phyloP scores from a whole-genome alignment of 257 asterid species.

The Mentha longifolia region DNA sequence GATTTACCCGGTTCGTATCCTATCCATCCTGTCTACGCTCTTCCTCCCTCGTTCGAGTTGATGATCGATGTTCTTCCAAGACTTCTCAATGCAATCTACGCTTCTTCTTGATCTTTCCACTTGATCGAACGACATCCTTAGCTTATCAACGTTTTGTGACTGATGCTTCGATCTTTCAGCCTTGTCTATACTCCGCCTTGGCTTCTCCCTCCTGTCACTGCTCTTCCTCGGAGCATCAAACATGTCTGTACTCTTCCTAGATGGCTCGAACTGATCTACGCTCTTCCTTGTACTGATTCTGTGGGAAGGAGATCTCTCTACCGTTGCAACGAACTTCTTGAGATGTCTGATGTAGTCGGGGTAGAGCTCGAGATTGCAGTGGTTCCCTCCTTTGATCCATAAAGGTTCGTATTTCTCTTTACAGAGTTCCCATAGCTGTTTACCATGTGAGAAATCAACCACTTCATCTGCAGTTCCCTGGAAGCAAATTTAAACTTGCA shows the following conservation, averaged over 20 bases:
- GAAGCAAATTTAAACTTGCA: neutral
- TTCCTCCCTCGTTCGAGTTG: slow-evolving; percentile 73
- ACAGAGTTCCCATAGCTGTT: slow-evolving; percentile 88
- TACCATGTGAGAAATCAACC: slow-evolving; percentile 83
- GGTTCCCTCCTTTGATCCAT: slow-evolving; percentile 88
- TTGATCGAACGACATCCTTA: slow-evolving; percentile 70
- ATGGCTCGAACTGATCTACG: slow-evolving; percentile 68
- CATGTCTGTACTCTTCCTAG: slow-evolving; percentile 72
- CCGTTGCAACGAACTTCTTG: slow-evolving; percentile 74
- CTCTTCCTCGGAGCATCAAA: slow-evolving; percentile 81
- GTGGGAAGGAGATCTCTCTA: slow-evolving; percentile 74
- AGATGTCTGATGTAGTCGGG: slow-evolving; percentile 83
- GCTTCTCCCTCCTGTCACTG: slow-evolving; percentile 84
- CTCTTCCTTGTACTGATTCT: slow-evolving; percentile 70
- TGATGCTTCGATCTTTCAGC: slow-evolving; percentile 63
- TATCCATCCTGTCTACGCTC: slow-evolving; percentile 79
- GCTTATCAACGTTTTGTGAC: slow-evolving; percentile 55
- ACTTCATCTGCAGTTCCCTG: slow-evolving; percentile 96
- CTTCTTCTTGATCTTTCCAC: slow-evolving; percentile 88
- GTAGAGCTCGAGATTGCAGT: slow-evolving; percentile 79
- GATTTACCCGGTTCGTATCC: slow-evolving; percentile 58
- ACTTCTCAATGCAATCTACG: slow-evolving; percentile 76
- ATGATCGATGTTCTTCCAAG: slow-evolving; percentile 74
- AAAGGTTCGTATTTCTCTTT: slow-evolving; percentile 85
- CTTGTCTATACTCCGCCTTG: slow-evolving; percentile 77